These are phyloP conservation scores for Moesziomyces sp. DNA, from an alignment of 1,284 basidiomycete species.

Conservation along the genomic window DNA sequence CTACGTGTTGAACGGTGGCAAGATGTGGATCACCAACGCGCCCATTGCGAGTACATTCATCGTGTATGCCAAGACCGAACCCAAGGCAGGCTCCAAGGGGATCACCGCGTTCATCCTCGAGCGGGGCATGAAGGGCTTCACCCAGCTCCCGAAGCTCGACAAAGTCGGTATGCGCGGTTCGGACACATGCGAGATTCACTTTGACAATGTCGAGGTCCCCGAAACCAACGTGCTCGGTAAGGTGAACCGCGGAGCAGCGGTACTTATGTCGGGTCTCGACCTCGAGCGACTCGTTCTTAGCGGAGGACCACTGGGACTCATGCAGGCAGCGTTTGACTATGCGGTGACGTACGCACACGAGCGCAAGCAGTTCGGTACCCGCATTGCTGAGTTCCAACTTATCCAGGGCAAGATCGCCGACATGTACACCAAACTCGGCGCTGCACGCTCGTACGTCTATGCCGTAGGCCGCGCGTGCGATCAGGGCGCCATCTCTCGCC, in stretches of 20 bases:
- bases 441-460: slow-evolving; percentile 90
- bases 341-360: slow-evolving; percentile 89
- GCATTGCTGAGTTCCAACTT: slow-evolving; percentile 90
- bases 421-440: slow-evolving; percentile 94
- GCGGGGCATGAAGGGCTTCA: slow-evolving; percentile 82
- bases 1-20: slow-evolving; percentile 85
- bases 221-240: slow-evolving; percentile 82
- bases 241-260: slow-evolving; percentile 81
- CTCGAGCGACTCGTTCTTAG: slow-evolving; percentile 89
- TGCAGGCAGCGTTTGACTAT: slow-evolving; percentile 93
- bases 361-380: slow-evolving; percentile 86
- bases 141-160: slow-evolving; percentile 88
- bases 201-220: slow-evolving; percentile 88
- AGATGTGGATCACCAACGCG: slow-evolving; percentile 98
- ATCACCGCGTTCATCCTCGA: slow-evolving; percentile 94
- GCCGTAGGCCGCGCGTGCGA: slow-evolving; percentile 73
- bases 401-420: slow-evolving; percentile 88
- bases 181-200: slow-evolving; percentile 92
- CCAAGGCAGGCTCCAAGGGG: slow-evolving; percentile 81
- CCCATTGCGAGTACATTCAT: slow-evolving; percentile 88
- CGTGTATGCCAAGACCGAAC: slow-evolving; percentile 90
- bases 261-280: slow-evolving; percentile 94
- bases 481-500: slow-evolving; percentile 69
- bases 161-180: slow-evolving; percentile 97
- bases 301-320: slow-evolving; percentile 82